Conservation (phyloP, 495 filamentous ascomycete species). For the Mytilinidion resinicola region DNA sequence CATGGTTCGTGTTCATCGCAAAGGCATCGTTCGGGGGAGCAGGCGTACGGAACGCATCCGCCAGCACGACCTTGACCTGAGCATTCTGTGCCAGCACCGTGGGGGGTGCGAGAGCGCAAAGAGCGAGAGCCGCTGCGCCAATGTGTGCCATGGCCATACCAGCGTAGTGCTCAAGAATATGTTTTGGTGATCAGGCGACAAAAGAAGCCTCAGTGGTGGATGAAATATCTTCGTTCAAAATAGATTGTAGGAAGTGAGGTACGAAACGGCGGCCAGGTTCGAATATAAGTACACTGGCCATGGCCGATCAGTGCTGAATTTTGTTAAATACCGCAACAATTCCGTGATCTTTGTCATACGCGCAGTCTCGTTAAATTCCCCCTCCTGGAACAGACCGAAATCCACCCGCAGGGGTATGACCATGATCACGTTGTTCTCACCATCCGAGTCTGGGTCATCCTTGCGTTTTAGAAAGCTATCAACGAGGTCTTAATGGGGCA, state of each 20-base stretch:
- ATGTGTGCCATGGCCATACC: not conserved
- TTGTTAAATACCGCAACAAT: no score
- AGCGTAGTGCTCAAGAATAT: not conserved
- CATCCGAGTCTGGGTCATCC: no score
- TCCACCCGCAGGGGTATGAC: no score
- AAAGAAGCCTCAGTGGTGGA: not conserved
- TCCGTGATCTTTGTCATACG: no score
- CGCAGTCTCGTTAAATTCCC: no score
- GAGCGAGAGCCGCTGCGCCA: not conserved
- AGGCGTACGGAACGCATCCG: not conserved
- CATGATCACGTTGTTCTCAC: no score
- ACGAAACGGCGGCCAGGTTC: not conserved
- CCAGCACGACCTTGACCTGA: not conserved
- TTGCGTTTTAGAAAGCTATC: no score
- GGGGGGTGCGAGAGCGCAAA: not conserved
- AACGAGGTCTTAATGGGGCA: no score
- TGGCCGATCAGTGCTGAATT: no score
- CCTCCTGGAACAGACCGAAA: no score
- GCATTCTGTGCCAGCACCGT: not conserved
- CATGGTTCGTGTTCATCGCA: not conserved
- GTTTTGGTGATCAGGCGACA: not conserved
- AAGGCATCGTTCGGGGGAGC: not conserved
- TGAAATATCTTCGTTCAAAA: not conserved
- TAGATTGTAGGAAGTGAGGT: not conserved
- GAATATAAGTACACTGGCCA: not conserved